Percentiles rank a stretch among this genome's conserved stretches.
phyloP scores from a whole-genome alignment of 768 basidiomycete species.

The Cyclocybe cylindracea region DNA sequence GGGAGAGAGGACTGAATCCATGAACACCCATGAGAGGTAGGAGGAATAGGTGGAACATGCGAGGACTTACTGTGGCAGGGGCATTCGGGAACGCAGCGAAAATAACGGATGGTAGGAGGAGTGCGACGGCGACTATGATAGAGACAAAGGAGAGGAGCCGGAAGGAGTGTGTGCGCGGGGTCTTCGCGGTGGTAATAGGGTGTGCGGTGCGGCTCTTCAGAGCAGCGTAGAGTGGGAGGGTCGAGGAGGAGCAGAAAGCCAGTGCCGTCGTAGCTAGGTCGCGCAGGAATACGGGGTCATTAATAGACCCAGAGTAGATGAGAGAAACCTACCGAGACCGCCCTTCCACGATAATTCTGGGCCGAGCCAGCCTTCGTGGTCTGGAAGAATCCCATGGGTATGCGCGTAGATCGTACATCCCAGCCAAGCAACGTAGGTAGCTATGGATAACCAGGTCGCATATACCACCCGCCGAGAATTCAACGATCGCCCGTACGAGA shows the following conservation, averaged over 20 bases:
- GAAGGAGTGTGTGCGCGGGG: constrained; percentile 56
- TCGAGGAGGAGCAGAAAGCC: constrained; percentile 64
- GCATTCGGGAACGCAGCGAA: constrained; percentile 46
- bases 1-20: constrained; percentile 19
- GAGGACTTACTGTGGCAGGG: constrained; percentile 37
- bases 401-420: constrained; percentile 53
- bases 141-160: constrained; percentile 54
- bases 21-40: constrained; percentile 1
- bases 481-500: constrained; percentile 58
- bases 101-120: constrained; percentile 60
- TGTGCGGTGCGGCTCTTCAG: constrained; percentile 46
- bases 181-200: constrained; percentile 41
- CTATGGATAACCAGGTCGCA: constrained; percentile 59
- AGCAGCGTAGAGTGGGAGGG: constrained; percentile 66
- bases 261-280: constrained; percentile 60
- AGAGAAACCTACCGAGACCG: constrained; percentile 59
- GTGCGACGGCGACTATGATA: constrained; percentile 43
- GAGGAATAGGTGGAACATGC: constrained; percentile 1
- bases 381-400: constrained; percentile 42
- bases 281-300: background rate
- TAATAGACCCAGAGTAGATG: constrained; percentile 2
- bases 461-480: constrained; percentile 54
- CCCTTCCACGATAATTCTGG: constrained; percentile 63
- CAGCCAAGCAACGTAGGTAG: constrained; percentile 64
- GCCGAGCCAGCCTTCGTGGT: constrained; percentile 35